phyloP scores from a whole-genome alignment of 2,329 filamentous ascomycete species.

The Lasiodiplodia citricola region DNA sequence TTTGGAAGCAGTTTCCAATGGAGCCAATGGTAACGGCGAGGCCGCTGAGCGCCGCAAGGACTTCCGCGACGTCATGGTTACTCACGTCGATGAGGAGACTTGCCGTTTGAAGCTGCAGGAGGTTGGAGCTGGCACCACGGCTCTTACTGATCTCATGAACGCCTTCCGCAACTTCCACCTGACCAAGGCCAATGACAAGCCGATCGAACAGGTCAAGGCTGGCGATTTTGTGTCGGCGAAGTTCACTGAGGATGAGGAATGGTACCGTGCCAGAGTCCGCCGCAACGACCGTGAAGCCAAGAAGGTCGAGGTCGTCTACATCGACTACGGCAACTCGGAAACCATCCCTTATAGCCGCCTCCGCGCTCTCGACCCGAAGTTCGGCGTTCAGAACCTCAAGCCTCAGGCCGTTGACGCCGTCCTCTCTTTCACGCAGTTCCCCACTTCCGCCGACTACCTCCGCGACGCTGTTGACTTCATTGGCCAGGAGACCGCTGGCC shows the following conservation, averaged over 20 bases:
- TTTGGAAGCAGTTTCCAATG: slow-evolving; percentile 51
- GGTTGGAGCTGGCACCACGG: slow-evolving; percentile 82
- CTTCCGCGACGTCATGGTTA: slow-evolving; percentile 93
- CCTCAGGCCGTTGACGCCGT: slow-evolving; percentile 86
- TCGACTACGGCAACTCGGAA: slow-evolving; percentile 97
- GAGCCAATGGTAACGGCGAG: slow-evolving; percentile 55
- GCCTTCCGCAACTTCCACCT: slow-evolving; percentile 91
- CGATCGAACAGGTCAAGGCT: slow-evolving; percentile 80
- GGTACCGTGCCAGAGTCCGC: slow-evolving; percentile 91
- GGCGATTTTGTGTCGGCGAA: slow-evolving; percentile 91
- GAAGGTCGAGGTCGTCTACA: slow-evolving; percentile 87
- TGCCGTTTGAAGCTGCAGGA: slow-evolving; percentile 90
- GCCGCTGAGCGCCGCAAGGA: slow-evolving; percentile 74
- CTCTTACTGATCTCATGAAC: slow-evolving; percentile 85
- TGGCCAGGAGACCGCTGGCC: slow-evolving; percentile 73
- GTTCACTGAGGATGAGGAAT: slow-evolving; percentile 87
- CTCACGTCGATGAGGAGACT: slow-evolving; percentile 79
- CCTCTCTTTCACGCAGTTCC: slow-evolving; percentile 88
- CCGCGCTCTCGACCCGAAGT: slow-evolving; percentile 82
- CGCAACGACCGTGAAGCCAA: slow-evolving; percentile 89
- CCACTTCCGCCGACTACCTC: slow-evolving; percentile 81
- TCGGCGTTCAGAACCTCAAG: slow-evolving; percentile 75
- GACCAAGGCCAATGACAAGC: slow-evolving; percentile 77
- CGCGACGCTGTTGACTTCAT: slow-evolving; percentile 79
- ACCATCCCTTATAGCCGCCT: slow-evolving; percentile 83